These are phyloP conservation scores for Geranium rotundifolium DNA, from an alignment of 345 rosid species.

Conservation along the genomic window DNA sequence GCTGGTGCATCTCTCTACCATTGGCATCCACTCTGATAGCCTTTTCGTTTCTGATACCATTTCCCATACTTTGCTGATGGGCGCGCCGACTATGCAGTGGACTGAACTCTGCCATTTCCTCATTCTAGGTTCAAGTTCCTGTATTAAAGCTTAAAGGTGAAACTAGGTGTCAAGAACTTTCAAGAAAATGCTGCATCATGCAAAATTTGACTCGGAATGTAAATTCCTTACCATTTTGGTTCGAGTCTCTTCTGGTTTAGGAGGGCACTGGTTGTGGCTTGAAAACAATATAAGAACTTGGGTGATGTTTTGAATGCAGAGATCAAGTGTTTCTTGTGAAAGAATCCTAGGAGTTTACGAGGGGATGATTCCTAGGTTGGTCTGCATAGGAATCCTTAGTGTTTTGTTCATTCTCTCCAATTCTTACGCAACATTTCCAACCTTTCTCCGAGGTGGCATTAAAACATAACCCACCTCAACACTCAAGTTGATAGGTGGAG, in stretches of 20 bases:
- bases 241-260: too few species aligned
- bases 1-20: constrained; percentile 42
- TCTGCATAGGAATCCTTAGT: not conserved
- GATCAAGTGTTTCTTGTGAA: too few species aligned
- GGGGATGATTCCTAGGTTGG: too few species aligned
- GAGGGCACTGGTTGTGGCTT: too few species aligned
- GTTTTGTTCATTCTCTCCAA: not conserved
- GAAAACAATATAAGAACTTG: too few species aligned
- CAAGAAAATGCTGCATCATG: not conserved
- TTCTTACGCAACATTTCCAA: too few species aligned
- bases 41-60: constrained; percentile 35
- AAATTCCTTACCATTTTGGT: not conserved
- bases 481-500: too few species aligned
- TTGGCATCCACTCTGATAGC: constrained; percentile 44
- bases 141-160: constrained; percentile 1
- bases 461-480: too few species aligned
- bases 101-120: constrained; percentile 37
- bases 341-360: too few species aligned
- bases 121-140: constrained; percentile 19
- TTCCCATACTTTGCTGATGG: constrained; percentile 31
- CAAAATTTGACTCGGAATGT: not conserved
- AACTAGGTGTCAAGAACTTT: not conserved
- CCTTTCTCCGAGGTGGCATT: too few species aligned
- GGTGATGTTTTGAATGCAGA: too few species aligned
- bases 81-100: constrained; percentile 34